Evolutionary conservation across 345 rosid genomes (phyloP).

Genomic region (Eucalyptus curtisii): DNA sequence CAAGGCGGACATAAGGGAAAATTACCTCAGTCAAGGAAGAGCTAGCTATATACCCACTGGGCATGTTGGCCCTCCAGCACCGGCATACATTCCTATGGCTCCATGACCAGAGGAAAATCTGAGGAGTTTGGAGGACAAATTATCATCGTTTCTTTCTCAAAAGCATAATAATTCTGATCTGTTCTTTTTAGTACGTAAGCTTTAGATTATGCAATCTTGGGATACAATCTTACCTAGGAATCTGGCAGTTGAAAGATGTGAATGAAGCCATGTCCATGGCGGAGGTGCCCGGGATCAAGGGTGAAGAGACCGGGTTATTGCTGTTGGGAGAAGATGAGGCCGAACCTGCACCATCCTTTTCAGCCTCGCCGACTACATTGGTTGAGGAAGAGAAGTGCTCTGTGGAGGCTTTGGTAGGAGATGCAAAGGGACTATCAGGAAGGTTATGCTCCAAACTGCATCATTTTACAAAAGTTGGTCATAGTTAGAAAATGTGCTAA

Average conservation of each 20-base stretch:
- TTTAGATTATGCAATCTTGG: background rate
- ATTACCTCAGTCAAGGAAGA: conserved; percentile 5
- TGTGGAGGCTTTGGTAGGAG: conserved; percentile 22
- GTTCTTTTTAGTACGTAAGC: background rate
- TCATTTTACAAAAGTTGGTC: background rate
- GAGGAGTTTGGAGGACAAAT: background rate
- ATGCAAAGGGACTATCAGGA: conserved; percentile 69
- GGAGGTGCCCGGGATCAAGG: conserved; percentile 19
- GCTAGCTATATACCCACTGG: conserved; percentile 72
- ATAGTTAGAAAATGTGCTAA: background rate
- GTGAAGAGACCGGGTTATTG: conserved; percentile 19
- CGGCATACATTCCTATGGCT: conserved; percentile 50
- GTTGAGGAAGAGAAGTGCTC: conserved; percentile 20
- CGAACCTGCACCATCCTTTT: conserved; percentile 13
- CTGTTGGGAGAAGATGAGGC: conserved; percentile 10
- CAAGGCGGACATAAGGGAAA: background rate
- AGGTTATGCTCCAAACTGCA: conserved; percentile 60
- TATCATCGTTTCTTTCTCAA: background rate
- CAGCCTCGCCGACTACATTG: conserved; percentile 5
- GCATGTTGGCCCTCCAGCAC: conserved; percentile 73
- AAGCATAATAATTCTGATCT: background rate
- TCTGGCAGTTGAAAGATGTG: conserved; percentile 68
- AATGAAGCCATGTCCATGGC: conserved; percentile 45
- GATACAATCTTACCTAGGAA: conserved; percentile 37
- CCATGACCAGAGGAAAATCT: conserved; percentile 63